Evolutionary conservation across 2,329 filamentous ascomycete genomes (phyloP).

Genomic region (Endoconidiophora laricicola): DNA sequence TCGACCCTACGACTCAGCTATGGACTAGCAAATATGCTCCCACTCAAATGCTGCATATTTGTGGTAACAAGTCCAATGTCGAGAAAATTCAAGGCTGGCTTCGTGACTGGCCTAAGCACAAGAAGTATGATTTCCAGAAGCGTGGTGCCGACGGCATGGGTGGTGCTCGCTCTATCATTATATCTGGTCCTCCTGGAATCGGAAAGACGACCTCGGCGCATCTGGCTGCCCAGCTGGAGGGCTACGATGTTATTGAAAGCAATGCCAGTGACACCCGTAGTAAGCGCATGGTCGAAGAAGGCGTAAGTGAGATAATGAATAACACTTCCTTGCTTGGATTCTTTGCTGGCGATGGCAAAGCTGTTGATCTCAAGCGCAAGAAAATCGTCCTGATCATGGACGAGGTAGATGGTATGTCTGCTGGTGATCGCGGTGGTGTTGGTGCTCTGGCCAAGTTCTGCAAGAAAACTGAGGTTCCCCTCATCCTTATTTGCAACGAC

Average conservation of each 20-base stretch:
- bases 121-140: conserved; percentile 66
- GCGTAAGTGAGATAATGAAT: conserved; percentile 77
- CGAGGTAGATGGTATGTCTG: conserved; percentile 97
- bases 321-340: conserved; percentile 86
- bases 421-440: conserved; percentile 87
- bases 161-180: conserved; percentile 72
- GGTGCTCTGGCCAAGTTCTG: conserved; percentile 86
- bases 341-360: conserved; percentile 70
- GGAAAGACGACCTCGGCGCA: conserved; percentile 96
- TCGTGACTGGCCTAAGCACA: conserved; percentile 60
- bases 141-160: conserved; percentile 74
- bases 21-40: conserved; percentile 96
- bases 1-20: conserved; percentile 43
- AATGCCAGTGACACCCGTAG: conserved; percentile 93
- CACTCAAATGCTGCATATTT: conserved; percentile 69
- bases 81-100: conserved; percentile 86
- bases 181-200: conserved; percentile 89
- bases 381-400: conserved; percentile 97
- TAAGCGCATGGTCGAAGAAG: conserved; percentile 84
- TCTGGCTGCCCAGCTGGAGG: conserved; percentile 79
- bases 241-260: conserved; percentile 83
- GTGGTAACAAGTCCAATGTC: conserved; percentile 80
- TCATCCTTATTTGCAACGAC: conserved; percentile 97
- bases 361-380: conserved; percentile 66
- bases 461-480: conserved; percentile 84